A percentile compares a stretch with the other conserved stretches of the same genome.
These are phyloP conservation scores for Cladosporium sp. DNA, from an alignment of 2,329 filamentous ascomycete genomes.

Conservation along the genomic window DNA sequence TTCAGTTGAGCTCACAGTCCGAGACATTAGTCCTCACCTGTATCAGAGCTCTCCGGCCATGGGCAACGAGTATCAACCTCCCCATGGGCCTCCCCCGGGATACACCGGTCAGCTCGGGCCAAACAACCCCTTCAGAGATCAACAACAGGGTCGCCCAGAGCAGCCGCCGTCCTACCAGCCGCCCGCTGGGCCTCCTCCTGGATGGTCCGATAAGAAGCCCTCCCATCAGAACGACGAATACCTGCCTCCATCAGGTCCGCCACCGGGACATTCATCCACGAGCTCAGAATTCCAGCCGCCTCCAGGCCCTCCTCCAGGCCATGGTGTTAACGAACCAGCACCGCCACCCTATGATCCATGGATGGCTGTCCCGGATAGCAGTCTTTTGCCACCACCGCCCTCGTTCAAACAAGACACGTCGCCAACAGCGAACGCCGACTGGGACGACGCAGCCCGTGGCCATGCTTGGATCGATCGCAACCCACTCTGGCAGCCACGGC, in stretches of 20 bases:
- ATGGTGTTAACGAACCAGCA: slow-evolving; percentile 24
- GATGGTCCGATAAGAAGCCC: slow-evolving; percentile 14
- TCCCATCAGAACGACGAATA: slow-evolving; percentile 12
- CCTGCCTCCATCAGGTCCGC: slow-evolving; percentile 17
- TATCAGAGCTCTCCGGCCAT: neutral
- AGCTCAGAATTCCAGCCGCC: slow-evolving; percentile 29
- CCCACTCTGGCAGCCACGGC: slow-evolving; percentile 51
- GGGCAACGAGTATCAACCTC: slow-evolving; percentile 25
- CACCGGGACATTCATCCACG: slow-evolving; percentile 29
- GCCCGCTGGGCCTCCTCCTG: slow-evolving; percentile 26
- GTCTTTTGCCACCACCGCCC: slow-evolving; percentile 66
- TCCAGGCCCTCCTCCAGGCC: slow-evolving; percentile 13
- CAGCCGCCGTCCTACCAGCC: slow-evolving; percentile 21
- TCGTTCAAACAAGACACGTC: slow-evolving; percentile 60
- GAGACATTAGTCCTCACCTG: too few species aligned
- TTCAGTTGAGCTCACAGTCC: too few species aligned
- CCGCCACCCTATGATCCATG: slow-evolving; percentile 63
- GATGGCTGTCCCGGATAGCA: slow-evolving; percentile 66
- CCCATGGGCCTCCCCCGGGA: slow-evolving; percentile 27
- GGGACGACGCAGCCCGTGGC: slow-evolving; percentile 57
- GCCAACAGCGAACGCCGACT: slow-evolving; percentile 62
- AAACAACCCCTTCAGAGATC: slow-evolving; percentile 15
- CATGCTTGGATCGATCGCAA: slow-evolving; percentile 59
- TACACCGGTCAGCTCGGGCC: slow-evolving; percentile 15
- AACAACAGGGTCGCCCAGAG: slow-evolving; percentile 13